Percentiles rank a stretch among this genome's conserved stretches.
These are phyloP conservation scores for Microbotryum violaceum DNA, from an alignment of 1,284 basidiomycete species.

Conservation along the genomic window DNA sequence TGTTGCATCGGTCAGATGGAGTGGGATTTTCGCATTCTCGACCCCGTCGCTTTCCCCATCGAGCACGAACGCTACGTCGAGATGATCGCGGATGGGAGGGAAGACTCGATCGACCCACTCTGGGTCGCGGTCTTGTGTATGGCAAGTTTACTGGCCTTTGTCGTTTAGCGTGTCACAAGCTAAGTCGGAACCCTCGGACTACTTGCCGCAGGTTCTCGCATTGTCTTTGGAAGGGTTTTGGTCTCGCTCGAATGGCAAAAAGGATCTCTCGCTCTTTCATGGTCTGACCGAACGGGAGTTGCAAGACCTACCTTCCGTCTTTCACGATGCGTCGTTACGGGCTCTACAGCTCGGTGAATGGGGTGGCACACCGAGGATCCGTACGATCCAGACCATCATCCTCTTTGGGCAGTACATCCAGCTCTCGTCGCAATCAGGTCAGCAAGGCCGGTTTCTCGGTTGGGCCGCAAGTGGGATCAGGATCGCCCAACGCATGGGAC, in stretches of 20 bases:
- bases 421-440: constrained; percentile 21
- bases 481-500: constrained; percentile 28
- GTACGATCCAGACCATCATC: constrained; percentile 29
- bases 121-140: constrained; percentile 32
- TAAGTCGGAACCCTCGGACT: background rate
- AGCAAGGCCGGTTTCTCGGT: constrained; percentile 25
- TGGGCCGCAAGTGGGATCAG: constrained; percentile 26
- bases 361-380: constrained; percentile 30
- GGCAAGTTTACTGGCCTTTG: constrained; percentile 4
- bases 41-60: constrained; percentile 22
- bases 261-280: constrained; percentile 24
- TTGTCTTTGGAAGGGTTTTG: constrained; percentile 33
- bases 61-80: constrained; percentile 27
- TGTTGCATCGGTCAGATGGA: constrained; percentile 15
- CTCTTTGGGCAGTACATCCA: constrained; percentile 31
- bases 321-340: constrained; percentile 30
- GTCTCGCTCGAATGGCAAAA: constrained; percentile 17
- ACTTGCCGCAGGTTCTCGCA: constrained; percentile 21
- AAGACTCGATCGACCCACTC: constrained; percentile 30
- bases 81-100: constrained; percentile 22
- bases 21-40: constrained; percentile 29
- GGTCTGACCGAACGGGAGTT: constrained; percentile 26
- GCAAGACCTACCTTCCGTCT: constrained; percentile 27
- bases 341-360: constrained; percentile 33
- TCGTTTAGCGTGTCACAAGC: no score